phyloP scores from a whole-genome alignment of 805 yeast genomes.

The Candida chilensis region DNA sequence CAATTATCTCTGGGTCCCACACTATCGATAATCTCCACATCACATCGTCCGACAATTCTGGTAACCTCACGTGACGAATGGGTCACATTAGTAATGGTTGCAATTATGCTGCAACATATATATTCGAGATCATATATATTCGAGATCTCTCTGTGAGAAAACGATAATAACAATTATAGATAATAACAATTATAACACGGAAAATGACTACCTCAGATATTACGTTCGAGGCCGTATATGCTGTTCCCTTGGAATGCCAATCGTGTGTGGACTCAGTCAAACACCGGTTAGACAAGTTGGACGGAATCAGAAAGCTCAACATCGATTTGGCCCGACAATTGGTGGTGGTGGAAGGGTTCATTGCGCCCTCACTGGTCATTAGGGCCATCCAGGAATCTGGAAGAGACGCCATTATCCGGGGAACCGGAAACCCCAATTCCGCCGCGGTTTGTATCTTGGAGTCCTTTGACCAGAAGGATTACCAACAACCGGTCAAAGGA shows the following conservation, averaged over 20 bases:
- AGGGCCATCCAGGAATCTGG: conserved; percentile 65
- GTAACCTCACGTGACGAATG: too few species aligned
- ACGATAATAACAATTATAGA: too few species aligned
- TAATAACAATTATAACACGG: too few species aligned
- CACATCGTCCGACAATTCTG: too few species aligned
- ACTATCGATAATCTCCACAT: too few species aligned
- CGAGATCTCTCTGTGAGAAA: too few species aligned
- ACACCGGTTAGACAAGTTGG: conserved; percentile 38
- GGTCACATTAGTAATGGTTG: too few species aligned
- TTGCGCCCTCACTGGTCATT: conserved; percentile 72
- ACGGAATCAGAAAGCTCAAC: conserved; percentile 41
- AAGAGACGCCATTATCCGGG: conserved; percentile 85
- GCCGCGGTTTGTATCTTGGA: conserved; percentile 92
- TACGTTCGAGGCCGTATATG: conserved; percentile 59
- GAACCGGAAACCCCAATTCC: conserved; percentile 77
- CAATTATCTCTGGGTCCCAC: too few species aligned
- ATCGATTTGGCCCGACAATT: conserved; percentile 51
- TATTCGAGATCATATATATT: too few species aligned
- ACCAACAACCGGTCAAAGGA: conserved; percentile 64
- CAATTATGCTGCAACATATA: too few species aligned
- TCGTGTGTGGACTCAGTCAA: conserved; percentile 57
- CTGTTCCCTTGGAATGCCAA: conserved; percentile 78
- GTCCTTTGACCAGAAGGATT: conserved; percentile 42
- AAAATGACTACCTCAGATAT: too few species aligned
- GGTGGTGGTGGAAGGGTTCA: conserved; percentile 59